Evolutionary conservation across 768 basidiomycete species (phyloP).

Genomic region (Panellus pusillus): DNA sequence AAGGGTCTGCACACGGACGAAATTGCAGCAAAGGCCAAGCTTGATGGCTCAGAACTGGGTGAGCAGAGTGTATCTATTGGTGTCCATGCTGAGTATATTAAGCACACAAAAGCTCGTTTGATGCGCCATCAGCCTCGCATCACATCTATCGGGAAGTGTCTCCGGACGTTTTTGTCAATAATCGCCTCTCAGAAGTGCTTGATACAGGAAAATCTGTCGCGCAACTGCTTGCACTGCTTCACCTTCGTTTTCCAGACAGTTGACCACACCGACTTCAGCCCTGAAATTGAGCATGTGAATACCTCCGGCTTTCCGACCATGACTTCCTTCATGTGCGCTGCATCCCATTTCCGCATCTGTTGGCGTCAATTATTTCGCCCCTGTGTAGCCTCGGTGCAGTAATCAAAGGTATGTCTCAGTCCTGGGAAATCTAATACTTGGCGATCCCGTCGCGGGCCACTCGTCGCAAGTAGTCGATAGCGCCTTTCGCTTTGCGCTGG

Average conservation of each 20-base stretch:
- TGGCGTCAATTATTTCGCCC: background rate
- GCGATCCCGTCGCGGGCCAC: background rate
- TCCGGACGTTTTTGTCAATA: slow-evolving; percentile 35
- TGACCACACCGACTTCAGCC: background rate
- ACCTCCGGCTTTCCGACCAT: slow-evolving; percentile 1
- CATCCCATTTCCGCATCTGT: background rate
- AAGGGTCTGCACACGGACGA: slow-evolving; percentile 34
- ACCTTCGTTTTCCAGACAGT: background rate
- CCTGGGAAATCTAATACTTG: slow-evolving; percentile 7
- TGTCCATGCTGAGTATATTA: background rate
- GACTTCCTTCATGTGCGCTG: slow-evolving; percentile 3
- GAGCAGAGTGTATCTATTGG: background rate
- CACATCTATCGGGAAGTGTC: slow-evolving; percentile 33
- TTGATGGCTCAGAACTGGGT: slow-evolving; percentile 35
- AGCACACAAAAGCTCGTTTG: slow-evolving; percentile 28
- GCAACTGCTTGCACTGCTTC: slow-evolving; percentile 17
- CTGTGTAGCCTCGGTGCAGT: background rate
- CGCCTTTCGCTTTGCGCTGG: background rate
- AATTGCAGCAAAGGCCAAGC: slow-evolving; percentile 28
- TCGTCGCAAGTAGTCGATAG: slow-evolving; percentile 1
- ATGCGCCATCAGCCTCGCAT: slow-evolving; percentile 32
- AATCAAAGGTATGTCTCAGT: background rate
- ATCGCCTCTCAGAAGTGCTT: slow-evolving; percentile 31
- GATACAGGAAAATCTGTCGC: slow-evolving; percentile 28
- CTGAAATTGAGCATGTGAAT: slow-evolving; percentile 1